Evolutionary conservation across 805 yeast genomes (phyloP).

Genomic region (Starmerella tilneyi): DNA sequence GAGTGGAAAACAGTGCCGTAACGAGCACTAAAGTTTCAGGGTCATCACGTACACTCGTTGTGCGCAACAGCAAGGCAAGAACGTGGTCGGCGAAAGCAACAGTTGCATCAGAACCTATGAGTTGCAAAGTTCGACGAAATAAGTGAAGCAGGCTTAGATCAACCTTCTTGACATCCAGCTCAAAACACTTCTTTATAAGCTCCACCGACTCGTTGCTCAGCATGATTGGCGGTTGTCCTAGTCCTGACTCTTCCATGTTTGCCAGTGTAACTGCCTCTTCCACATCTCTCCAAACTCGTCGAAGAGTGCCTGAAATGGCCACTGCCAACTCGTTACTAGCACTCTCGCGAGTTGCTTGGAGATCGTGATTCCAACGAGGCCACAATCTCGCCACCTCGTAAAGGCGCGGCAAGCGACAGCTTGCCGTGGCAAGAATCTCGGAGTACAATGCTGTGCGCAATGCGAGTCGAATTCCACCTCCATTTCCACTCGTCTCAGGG

Average conservation of each 20-base stretch:
- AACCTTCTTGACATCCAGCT: neutral
- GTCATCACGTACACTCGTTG: conserved; percentile 65
- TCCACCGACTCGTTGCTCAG: neutral
- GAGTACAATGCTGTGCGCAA: conserved; percentile 10
- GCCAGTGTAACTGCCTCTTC: neutral
- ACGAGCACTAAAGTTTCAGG: conserved; percentile 47
- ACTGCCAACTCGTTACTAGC: conserved; percentile 13
- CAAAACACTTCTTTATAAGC: conserved; percentile 3
- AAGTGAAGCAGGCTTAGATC: conserved; percentile 17
- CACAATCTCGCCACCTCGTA: conserved; percentile 1
- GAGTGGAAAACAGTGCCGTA: conserved; percentile 35
- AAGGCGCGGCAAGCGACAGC: conserved; percentile 9
- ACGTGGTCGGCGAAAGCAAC: conserved; percentile 44
- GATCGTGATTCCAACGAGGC: conserved; percentile 15
- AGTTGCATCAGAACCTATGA: conserved; percentile 45
- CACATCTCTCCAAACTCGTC: neutral
- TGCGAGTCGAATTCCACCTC: conserved; percentile 18
- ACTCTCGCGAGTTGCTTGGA: conserved; percentile 17
- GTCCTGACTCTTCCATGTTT: neutral
- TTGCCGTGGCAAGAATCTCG: conserved; percentile 9
- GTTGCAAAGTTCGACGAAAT: conserved; percentile 38
- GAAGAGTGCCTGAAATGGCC: neutral
- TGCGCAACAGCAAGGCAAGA: conserved; percentile 56
- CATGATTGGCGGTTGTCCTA: neutral
- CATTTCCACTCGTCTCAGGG: conserved; percentile 10